These are phyloP conservation scores for Aspergillus bertholletiae DNA, from an alignment of 495 filamentous ascomycete genomes.

Conservation along the genomic window DNA sequence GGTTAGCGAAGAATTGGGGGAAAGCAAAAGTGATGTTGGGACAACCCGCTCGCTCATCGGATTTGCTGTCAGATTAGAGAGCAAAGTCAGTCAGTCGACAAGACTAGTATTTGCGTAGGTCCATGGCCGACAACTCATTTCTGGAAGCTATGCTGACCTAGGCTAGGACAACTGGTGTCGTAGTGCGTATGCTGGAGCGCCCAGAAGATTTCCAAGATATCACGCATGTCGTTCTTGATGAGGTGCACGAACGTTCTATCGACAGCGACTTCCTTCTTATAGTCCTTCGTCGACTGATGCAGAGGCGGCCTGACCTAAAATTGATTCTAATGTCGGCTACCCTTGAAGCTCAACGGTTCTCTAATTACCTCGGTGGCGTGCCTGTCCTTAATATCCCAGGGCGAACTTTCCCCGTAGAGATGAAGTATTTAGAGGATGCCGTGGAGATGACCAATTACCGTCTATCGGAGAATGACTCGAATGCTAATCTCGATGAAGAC, in stretches of 20 bases:
- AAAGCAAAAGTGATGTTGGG: constrained; percentile 75
- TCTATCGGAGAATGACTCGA: constrained; percentile 47
- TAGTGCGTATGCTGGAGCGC: constrained; percentile 93
- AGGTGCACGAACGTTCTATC: constrained; percentile 92
- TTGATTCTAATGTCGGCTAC: constrained; percentile 97
- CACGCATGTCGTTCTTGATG: constrained; percentile 89
- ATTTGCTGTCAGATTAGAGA: constrained; percentile 89
- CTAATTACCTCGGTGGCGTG: constrained; percentile 77
- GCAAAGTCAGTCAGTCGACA: constrained; percentile 74
- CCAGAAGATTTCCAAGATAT: constrained; percentile 81
- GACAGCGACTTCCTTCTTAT: constrained; percentile 94
- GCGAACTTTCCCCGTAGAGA: constrained; percentile 85
- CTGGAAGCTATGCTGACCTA: constrained; percentile 12
- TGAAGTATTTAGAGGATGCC: constrained; percentile 87
- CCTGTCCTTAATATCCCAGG: constrained; percentile 87
- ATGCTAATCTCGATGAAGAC: constrained; percentile 41
- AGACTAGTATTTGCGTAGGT: constrained; percentile 77
- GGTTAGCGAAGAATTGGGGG: constrained; percentile 92
- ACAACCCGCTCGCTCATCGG: constrained; percentile 81
- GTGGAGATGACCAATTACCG: constrained; percentile 75
- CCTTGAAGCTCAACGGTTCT: constrained; percentile 86
- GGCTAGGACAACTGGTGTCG: constrained; percentile 67
- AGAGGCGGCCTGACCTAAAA: constrained; percentile 66
- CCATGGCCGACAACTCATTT: not conserved
- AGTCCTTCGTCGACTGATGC: constrained; percentile 76